Conservation (phyloP, 2,329 filamentous ascomycete genomes). For the Aspergillus sergii region DNA sequence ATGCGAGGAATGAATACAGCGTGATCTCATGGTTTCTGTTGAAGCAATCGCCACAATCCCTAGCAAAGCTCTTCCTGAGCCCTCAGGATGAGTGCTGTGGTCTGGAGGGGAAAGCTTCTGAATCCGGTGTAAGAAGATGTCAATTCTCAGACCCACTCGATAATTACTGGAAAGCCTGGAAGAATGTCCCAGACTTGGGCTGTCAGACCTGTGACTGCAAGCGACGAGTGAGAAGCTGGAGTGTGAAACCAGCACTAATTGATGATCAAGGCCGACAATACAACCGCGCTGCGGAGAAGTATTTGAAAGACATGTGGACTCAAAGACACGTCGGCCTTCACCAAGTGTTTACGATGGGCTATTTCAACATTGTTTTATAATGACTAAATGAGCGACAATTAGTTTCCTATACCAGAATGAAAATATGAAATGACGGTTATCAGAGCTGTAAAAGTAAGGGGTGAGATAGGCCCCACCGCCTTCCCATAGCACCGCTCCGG, state of each 20-base stretch:
- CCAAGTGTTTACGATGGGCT: slow-evolving; percentile 23
- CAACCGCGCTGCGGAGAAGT: slow-evolving; percentile 29
- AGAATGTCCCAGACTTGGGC: slow-evolving; percentile 25
- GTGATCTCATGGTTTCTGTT: slow-evolving; percentile 33
- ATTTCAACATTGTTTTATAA: slow-evolving; percentile 20
- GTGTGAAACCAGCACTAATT: slow-evolving; percentile 31
- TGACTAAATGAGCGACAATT: neutral
- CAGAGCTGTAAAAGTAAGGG: neutral
- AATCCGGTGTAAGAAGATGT: slow-evolving; percentile 19
- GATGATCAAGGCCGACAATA: slow-evolving; percentile 29
- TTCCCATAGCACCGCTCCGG: neutral
- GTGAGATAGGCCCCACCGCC: neutral
- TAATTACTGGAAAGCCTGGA: slow-evolving; percentile 32
- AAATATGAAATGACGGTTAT: neutral
- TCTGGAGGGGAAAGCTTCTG: slow-evolving; percentile 21
- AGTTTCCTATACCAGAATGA: neutral
- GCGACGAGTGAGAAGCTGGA: slow-evolving; percentile 29
- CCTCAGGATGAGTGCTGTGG: slow-evolving; percentile 30
- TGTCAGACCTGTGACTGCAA: slow-evolving; percentile 30
- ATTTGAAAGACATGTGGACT: slow-evolving; percentile 33
- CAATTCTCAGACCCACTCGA: slow-evolving; percentile 29
- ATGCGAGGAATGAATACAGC: slow-evolving; percentile 29
- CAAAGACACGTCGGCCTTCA: slow-evolving; percentile 28
- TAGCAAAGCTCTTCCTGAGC: slow-evolving; percentile 29
- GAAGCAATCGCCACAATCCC: slow-evolving; percentile 25